These are phyloP conservation scores for Meyerozyma athensensis DNA, from an alignment of 1,139 yeast genomes.

Conservation along the genomic window DNA sequence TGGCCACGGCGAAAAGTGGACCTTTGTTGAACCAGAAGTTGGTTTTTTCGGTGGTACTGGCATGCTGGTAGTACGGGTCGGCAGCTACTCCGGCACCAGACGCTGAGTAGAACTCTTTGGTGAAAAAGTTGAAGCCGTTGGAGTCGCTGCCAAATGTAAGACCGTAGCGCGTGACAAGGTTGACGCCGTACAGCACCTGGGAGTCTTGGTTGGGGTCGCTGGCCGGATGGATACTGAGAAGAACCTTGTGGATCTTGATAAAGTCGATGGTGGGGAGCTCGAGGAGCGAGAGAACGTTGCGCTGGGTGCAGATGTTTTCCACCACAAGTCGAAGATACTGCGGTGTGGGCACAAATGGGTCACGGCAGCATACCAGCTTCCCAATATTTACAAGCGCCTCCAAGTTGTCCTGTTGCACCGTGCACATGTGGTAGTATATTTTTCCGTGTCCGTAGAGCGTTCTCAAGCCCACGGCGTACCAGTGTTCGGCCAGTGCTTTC, in stretches of 20 bases:
- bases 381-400: slow-evolving; percentile 78
- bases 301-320: slow-evolving; percentile 70
- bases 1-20: slow-evolving; percentile 69
- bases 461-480: slow-evolving; percentile 70
- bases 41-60: slow-evolving; percentile 49
- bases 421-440: slow-evolving; percentile 75
- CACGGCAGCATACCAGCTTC: slow-evolving; percentile 71
- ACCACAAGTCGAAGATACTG: slow-evolving; percentile 72
- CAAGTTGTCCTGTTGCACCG: slow-evolving; percentile 74
- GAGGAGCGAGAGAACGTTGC: slow-evolving; percentile 54
- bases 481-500: slow-evolving; percentile 72
- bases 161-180: slow-evolving; percentile 65
- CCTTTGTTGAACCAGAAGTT: slow-evolving; percentile 76
- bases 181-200: slow-evolving; percentile 51
- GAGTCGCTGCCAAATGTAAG: slow-evolving; percentile 66
- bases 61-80: slow-evolving; percentile 30
- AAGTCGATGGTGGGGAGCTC: slow-evolving; percentile 63
- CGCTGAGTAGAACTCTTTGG: slow-evolving; percentile 43
- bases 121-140: slow-evolving; percentile 62
- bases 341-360: slow-evolving; percentile 77
- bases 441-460: slow-evolving; percentile 77
- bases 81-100: slow-evolving; percentile 28
- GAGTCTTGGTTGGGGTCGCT: slow-evolving; percentile 34
- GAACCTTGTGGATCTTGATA: slow-evolving; percentile 59
- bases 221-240: slow-evolving; percentile 28